phyloP scores from a whole-genome alignment of 2,329 filamentous ascomycete genomes.

The Colletotrichum noveboracense region DNA sequence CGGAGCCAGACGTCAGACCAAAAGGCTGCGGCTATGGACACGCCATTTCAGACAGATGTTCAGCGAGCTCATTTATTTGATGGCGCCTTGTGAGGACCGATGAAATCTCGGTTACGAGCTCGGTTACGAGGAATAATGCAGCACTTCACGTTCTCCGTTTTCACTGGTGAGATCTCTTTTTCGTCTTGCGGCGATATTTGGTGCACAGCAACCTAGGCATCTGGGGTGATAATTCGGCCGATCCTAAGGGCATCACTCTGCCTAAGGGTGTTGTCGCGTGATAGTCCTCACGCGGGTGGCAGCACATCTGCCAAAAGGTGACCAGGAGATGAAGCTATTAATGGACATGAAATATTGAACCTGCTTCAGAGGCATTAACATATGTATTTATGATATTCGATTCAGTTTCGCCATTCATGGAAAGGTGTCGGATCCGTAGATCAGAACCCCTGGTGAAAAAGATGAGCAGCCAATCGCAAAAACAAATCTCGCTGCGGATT shows the following conservation, averaged over 20 bases:
- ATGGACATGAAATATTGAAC: neutral
- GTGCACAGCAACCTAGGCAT: neutral
- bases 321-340: neutral
- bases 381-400: neutral
- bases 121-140: neutral
- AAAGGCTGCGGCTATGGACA: neutral
- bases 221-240: neutral
- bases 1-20: neutral
- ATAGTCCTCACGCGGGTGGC: neutral
- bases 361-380: neutral
- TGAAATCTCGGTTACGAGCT: fast-evolving
- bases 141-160: neutral
- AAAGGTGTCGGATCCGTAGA: neutral
- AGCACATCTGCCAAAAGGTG: neutral
- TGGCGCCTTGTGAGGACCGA: neutral
- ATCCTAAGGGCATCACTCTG: neutral
- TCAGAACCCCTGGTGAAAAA: neutral
- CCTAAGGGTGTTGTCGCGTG: neutral
- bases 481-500: neutral
- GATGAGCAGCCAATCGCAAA: neutral
- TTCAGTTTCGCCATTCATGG: neutral
- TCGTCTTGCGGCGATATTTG: neutral
- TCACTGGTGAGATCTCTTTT: neutral
- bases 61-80: neutral
- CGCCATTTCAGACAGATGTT: neutral